Evolutionary conservation across 345 rosid genomes (phyloP), one percentile per base, ranked within the genome.

Genomic region (Xanthoceras sorbifolium): DNA sequence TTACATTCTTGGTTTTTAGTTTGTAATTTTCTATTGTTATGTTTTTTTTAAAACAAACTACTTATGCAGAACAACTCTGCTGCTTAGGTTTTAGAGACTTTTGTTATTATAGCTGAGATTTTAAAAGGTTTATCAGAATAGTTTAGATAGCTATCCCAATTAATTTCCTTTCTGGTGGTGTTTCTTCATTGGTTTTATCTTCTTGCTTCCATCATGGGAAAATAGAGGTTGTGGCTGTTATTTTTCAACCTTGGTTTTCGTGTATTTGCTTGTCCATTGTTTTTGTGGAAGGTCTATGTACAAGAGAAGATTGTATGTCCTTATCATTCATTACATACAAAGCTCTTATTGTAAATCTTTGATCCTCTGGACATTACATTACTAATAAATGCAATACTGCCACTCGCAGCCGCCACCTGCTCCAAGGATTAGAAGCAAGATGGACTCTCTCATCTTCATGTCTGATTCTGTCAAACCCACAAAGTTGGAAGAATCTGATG

Each of bases 361-460:
- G 18, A 12, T 63, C 11, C 31, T 74, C 44, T 28, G n/a, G 46
- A 34, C 55, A 20, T 46, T 74, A 29, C 26, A 22, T 40, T 64
- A 67, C 62, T 77, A 34, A 9, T 67, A 48, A 65, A 71, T 62
- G 26, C 15, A 68, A 72, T 72, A 7, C 44, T 54, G 71, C 36
- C 46, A 64, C 81, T 82, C 84, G 77, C 92, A 96, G 99, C 97
- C 93, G 9, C 88, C 91, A 23, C 85, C 95, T 71, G 88, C 97
- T 84, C 93, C 90, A 1, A 87, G 97, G 70, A 76, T 84, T 34
- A 89, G 83, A 85, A 90, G 94, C 87, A 96, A 94, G 89, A 83
- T 91, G 87, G 98, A 93, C 80, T 87, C 99, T 75, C 88, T 91
- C 68, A 81, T 96, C 73, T 90, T 96, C 86, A 82, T 88, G 76